Evolutionary conservation across 257 asterid genomes (phyloP).

Genomic region (Schizonepeta tenuifolia): DNA sequence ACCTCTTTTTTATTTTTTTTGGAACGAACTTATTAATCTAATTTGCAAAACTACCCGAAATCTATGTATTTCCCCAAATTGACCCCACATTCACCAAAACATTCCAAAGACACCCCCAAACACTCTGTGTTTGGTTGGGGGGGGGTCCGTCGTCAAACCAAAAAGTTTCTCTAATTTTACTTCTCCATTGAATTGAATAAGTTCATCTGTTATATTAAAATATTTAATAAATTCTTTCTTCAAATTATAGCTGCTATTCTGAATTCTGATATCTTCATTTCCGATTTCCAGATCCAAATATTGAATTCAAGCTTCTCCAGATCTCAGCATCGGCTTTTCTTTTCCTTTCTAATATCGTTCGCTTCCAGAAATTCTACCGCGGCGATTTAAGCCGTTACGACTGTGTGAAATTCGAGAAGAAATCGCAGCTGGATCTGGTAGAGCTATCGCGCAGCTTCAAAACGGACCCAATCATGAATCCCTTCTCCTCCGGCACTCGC

Average conservation of each 20-base stretch:
- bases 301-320: conserved; percentile 31
- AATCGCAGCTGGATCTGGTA: conserved; percentile 70
- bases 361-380: conserved; percentile 26
- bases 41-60: too few species aligned
- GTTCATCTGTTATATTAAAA: conserved; percentile 17
- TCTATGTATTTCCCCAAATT: too few species aligned
- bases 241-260: conserved; percentile 24
- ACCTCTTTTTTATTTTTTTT: too few species aligned
- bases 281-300: conserved; percentile 42
- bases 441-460: conserved; percentile 65
- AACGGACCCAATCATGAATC: conserved; percentile 85
- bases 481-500: conserved; percentile 90
- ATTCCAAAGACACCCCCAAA: not conserved
- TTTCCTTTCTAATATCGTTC: conserved; percentile 33
- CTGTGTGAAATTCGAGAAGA: conserved; percentile 18
- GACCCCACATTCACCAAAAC: not conserved
- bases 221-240: conserved; percentile 26
- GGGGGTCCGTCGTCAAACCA: too few species aligned
- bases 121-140: too few species aligned
- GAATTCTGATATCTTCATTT: not conserved
- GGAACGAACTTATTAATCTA: too few species aligned
- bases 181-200: conserved; percentile 17
- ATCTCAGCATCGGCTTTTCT: conserved; percentile 32
- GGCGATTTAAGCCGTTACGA: conserved; percentile 21
- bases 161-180: not conserved